phyloP scores from a whole-genome alignment of 352 stramenopile genomes.

The Pythium grandisporangium region DNA sequence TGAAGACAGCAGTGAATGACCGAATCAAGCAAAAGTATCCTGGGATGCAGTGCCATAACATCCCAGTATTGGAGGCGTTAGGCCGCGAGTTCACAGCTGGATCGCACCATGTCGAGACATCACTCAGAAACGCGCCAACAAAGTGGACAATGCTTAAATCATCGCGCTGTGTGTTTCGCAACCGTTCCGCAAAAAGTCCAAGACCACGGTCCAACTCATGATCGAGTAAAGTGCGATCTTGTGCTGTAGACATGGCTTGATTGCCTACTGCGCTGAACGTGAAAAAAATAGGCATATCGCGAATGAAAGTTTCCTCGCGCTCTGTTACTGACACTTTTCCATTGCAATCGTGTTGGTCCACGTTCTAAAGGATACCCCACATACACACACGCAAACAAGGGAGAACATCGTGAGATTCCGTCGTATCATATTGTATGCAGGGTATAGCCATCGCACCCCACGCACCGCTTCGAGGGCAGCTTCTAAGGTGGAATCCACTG shows the following conservation, averaged over 20 bases:
- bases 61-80: constrained; percentile 16
- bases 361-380: constrained; percentile 8
- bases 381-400: too few relatives aligned
- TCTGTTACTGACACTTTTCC: too few relatives aligned
- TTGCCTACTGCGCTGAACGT: constrained; percentile 35
- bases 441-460: too few relatives aligned
- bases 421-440: too few relatives aligned
- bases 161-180: constrained; percentile 43
- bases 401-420: too few relatives aligned
- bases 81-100: constrained; percentile 12
- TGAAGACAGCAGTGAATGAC: constrained; percentile 56
- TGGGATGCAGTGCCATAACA: constrained; percentile 72
- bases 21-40: constrained; percentile 68
- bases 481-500: too few relatives aligned
- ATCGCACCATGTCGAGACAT: constrained; percentile 52
- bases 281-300: constrained; percentile 31
- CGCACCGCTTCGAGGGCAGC: too few relatives aligned
- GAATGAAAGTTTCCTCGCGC: constrained; percentile 14
- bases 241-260: too few relatives aligned
- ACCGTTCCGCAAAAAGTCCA: constrained; percentile 40
- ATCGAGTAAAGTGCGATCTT: too few relatives aligned
- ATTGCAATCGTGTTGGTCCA: constrained; percentile 4
- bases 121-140: constrained; percentile 49
- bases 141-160: constrained; percentile 64
- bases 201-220: constrained; percentile 42